phyloP scores from a whole-genome alignment of 2,329 filamentous ascomycete genomes.

The Fusarium mexicanum region DNA sequence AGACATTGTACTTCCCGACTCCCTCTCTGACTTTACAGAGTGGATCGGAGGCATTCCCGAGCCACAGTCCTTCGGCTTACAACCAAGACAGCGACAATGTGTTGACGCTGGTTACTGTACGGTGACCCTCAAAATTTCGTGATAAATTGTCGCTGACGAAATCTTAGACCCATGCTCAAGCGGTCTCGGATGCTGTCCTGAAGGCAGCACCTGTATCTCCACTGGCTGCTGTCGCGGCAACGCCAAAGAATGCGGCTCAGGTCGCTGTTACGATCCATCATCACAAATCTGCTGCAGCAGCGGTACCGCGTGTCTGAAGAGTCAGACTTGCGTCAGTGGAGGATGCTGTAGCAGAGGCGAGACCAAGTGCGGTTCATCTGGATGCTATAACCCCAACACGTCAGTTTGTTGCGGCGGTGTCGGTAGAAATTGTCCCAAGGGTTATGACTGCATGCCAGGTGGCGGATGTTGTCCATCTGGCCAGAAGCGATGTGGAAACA shows the following conservation, averaged over 20 bases:
- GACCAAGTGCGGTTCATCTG: background rate
- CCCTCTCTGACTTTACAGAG: background rate
- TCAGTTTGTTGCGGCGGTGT: background rate
- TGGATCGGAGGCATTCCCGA: background rate
- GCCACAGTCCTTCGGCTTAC: background rate
- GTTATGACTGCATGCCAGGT: background rate
- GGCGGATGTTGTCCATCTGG: slow-evolving; percentile 6
- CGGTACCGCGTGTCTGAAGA: background rate
- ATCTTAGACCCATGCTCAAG: background rate
- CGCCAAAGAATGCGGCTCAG: background rate
- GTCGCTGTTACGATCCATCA: background rate
- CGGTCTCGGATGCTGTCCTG: background rate
- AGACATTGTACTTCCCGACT: background rate
- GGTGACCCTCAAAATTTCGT: rapidly evolving
- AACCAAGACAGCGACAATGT: background rate
- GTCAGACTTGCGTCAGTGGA: background rate
- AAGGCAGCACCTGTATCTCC: background rate
- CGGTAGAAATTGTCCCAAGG: background rate
- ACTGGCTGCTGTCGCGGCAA: background rate
- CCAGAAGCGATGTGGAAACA: slow-evolving; percentile 2
- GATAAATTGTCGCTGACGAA: rapidly evolving
- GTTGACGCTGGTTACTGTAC: background rate
- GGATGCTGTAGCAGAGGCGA: background rate
- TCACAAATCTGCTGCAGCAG: background rate
- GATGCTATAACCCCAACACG: background rate